These are phyloP conservation scores for Apostasia shenzhenica DNA, from an alignment of 106 monocot species.

Conservation along the genomic window DNA sequence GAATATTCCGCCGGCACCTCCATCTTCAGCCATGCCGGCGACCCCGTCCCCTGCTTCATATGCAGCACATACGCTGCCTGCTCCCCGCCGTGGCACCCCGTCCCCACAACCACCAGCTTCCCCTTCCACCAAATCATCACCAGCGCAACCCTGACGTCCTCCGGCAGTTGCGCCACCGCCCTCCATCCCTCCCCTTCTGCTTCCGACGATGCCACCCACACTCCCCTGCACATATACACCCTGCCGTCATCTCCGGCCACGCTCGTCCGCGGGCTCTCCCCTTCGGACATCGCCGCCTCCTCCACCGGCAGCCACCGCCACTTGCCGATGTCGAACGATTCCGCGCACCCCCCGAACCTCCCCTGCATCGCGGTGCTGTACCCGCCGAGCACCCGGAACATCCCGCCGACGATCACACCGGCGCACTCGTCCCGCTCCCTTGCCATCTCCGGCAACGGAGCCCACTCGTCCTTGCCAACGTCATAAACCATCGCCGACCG, in stretches of 20 bases:
- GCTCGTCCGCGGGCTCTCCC: conserved; percentile 3
- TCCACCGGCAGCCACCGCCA: neutral
- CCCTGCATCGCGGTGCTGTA: neutral
- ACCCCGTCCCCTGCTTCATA: neutral
- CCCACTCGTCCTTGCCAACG: conserved; percentile 8
- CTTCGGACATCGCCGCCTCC: neutral
- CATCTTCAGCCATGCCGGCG: conserved; percentile 11
- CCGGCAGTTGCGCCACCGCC: no score
- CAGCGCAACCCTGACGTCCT: no score
- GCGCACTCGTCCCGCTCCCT: conserved; percentile 2
- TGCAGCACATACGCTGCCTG: conserved; percentile 16
- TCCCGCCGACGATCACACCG: conserved; percentile 2
- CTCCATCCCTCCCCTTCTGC: no score
- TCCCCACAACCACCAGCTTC: conserved; percentile 24
- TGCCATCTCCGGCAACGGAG: conserved; percentile 10
- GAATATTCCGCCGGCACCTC: conserved; percentile 26
- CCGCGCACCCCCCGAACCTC: no score
- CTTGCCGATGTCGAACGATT: no score
- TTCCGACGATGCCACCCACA: no score
- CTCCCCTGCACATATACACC: no score
- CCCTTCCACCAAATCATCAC: no score
- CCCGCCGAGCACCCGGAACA: conserved; percentile 13
- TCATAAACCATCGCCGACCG: conserved; percentile 16
- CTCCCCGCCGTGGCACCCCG: conserved; percentile 19
- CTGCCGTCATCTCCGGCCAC: neutral